phyloP scores from a whole-genome alignment of 441 rosid genomes.

The Erodium texanum region DNA sequence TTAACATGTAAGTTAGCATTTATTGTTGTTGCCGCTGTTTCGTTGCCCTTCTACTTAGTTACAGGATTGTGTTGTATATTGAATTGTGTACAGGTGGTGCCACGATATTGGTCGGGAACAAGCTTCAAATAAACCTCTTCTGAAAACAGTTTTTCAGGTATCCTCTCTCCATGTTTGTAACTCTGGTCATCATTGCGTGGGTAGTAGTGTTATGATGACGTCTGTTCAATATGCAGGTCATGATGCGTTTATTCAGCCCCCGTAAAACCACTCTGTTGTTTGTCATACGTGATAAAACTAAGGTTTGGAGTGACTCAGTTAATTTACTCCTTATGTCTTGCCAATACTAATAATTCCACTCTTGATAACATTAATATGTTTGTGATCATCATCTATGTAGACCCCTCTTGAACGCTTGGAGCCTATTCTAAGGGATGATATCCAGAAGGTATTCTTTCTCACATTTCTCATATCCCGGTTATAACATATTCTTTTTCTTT shows the following conservation, averaged over 20 bases:
- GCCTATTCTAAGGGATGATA: slow-evolving; percentile 70
- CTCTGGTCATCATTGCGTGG: slow-evolving; percentile 1
- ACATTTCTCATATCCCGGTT: no score
- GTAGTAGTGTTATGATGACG: slow-evolving; percentile 13
- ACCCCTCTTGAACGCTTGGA: slow-evolving; percentile 73
- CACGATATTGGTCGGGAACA: slow-evolving; percentile 93
- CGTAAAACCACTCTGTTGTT: slow-evolving; percentile 81
- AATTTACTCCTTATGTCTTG: slow-evolving; percentile 12
- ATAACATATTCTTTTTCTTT: slow-evolving; percentile 25
- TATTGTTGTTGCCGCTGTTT: no score
- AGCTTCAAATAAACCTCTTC: slow-evolving; percentile 84
- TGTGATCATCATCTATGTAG: slow-evolving; percentile 31
- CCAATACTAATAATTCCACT: not conserved
- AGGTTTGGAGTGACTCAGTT: slow-evolving; percentile 34
- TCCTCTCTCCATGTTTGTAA: slow-evolving; percentile 4
- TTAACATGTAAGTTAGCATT: no score
- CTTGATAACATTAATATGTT: slow-evolving; percentile 10
- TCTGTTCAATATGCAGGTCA: slow-evolving; percentile 10
- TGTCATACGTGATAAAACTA: slow-evolving; percentile 89
- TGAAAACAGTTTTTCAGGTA: slow-evolving; percentile 87
- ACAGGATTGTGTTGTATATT: not conserved
- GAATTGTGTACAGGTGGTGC: slow-evolving; percentile 64
- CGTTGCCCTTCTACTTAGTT: not conserved
- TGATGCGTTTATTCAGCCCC: slow-evolving; percentile 82
- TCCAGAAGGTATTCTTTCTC: slow-evolving; percentile 33